phyloP scores from a whole-genome alignment of 2,329 filamentous ascomycete genomes.

The Venturia effusa region DNA sequence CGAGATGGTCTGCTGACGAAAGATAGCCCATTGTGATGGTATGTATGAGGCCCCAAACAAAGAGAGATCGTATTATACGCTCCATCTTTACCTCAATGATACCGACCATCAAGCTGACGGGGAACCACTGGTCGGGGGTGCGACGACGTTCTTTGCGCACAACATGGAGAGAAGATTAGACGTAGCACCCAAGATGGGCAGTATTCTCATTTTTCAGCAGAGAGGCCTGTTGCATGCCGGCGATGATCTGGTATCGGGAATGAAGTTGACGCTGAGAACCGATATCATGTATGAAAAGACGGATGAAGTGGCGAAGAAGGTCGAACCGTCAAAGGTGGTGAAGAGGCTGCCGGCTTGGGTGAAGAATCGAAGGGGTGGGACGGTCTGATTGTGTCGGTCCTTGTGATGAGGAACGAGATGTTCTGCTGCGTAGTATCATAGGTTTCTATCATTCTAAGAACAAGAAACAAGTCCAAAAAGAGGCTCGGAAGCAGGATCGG shows the following conservation, averaged over 20 bases:
- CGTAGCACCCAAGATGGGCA: conserved; percentile 39
- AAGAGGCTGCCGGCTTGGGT: neutral
- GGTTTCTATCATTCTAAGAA: no score
- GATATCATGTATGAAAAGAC: conserved; percentile 40
- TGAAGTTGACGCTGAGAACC: conserved; percentile 45
- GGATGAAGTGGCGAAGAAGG: neutral
- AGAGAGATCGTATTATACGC: conserved; percentile 41
- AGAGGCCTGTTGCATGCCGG: conserved; percentile 41
- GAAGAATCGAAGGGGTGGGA: neutral
- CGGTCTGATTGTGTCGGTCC: neutral
- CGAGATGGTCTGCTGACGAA: no score
- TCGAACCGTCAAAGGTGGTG: neutral
- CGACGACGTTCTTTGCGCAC: conserved; percentile 38
- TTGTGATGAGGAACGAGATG: neutral
- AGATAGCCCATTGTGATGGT: conserved; percentile 63
- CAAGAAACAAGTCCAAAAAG: no score
- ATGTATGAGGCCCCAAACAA: conserved; percentile 47
- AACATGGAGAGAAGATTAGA: conserved; percentile 26
- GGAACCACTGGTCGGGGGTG: conserved; percentile 38
- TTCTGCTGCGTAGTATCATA: no score
- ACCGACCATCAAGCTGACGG: conserved; percentile 19
- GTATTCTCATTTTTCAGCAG: conserved; percentile 47
- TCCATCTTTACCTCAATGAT: conserved; percentile 46
- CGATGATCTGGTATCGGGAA: conserved; percentile 41
- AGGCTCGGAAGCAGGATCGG: no score